A percentile compares a stretch with the other conserved stretches of the same genome.
These are phyloP conservation scores for Peziza echinospora DNA, from an alignment of 495 filamentous ascomycete genomes.

Conservation along the genomic window DNA sequence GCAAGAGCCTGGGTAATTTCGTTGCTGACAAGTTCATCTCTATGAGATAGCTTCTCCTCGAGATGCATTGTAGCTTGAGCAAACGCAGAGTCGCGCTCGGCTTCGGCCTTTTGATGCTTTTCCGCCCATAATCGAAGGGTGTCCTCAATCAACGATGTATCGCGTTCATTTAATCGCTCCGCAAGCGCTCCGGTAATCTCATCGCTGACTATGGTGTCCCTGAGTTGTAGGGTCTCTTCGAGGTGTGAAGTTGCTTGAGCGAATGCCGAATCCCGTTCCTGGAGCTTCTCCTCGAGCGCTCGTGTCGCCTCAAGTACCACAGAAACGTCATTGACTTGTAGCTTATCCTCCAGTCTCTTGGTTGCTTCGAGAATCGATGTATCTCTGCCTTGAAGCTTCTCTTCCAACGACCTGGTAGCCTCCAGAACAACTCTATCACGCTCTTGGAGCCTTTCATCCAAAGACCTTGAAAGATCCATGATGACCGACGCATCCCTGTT, in stretches of 20 bases:
- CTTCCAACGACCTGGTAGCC: neutral
- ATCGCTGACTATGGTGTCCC: too few relatives aligned
- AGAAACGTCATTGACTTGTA: neutral
- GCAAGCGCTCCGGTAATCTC: too few relatives aligned
- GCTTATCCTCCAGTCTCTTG: neutral
- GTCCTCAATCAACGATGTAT: neutral
- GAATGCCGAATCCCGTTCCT: neutral
- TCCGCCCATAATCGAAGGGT: too few relatives aligned
- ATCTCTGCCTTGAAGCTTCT: neutral
- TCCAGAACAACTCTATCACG: neutral
- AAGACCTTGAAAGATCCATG: neutral
- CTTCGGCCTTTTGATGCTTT: too few relatives aligned
- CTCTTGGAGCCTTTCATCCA: neutral
- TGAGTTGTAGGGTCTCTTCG: too few relatives aligned
- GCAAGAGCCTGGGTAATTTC: neutral
- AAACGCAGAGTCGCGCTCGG: too few relatives aligned
- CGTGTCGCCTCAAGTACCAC: neutral
- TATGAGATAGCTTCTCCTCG: too few relatives aligned
- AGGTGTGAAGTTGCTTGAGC: neutral
- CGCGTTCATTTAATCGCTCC: neutral
- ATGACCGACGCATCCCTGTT: neutral
- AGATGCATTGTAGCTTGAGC: too few relatives aligned
- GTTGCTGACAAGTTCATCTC: too few relatives aligned
- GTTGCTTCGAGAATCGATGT: neutral
- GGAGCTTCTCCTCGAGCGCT: neutral